These are phyloP conservation scores for Artemisia tridentata DNA, from an alignment of 129 eudicot species.

Conservation along the genomic window DNA sequence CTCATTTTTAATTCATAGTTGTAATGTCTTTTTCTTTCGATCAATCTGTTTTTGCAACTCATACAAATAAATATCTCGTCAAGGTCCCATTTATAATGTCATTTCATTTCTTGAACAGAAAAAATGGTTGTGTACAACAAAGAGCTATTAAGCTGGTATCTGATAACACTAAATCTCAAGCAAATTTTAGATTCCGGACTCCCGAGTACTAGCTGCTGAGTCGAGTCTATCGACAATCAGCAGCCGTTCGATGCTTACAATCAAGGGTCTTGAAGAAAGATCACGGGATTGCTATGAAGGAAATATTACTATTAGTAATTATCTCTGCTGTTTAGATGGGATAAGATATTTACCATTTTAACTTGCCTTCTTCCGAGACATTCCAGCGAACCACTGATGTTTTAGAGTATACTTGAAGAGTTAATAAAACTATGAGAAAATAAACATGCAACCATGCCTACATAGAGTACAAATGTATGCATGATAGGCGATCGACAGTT, in stretches of 20 bases:
- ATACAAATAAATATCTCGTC: background rate
- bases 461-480: no score
- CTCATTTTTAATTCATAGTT: conserved; percentile 1
- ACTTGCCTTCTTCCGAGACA: no score
- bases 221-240: conserved; percentile 20
- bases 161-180: conserved; percentile 80
- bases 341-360: no score
- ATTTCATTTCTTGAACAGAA: conserved; percentile 12
- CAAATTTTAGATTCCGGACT: conserved; percentile 63
- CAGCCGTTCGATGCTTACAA: conserved; percentile 38
- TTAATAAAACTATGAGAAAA: no score
- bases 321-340: no score
- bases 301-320: conserved; percentile 49
- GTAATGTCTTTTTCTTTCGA: conserved; percentile 25
- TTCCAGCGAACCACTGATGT: no score
- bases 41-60: conserved; percentile 1
- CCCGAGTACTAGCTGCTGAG: conserved; percentile 26
- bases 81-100: background rate
- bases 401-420: no score
- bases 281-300: conserved; percentile 83
- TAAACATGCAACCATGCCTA: no score
- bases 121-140: conserved; percentile 93
- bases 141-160: conserved; percentile 87
- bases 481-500: no score
- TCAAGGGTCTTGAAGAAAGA: conserved; percentile 56